Base-by-base conservation (phyloP, 768 basidiomycete genomes). In the Trametes maxima region DNA sequence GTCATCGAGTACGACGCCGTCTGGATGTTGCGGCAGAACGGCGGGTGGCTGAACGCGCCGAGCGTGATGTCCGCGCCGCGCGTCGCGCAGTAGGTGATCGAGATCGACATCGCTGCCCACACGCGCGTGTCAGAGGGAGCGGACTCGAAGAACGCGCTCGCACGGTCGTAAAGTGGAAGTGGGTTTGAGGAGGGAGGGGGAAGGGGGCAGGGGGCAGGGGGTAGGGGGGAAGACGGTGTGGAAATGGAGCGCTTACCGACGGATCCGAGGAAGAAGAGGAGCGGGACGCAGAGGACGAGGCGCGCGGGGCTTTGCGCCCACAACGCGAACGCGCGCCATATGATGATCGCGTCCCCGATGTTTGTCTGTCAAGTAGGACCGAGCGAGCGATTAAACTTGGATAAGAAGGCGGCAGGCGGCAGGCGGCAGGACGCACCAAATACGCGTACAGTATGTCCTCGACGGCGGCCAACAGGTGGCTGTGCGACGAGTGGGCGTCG, bases 1-100 rank as follows among this genome's bases (percentile, higher is more conserved):
- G 67, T 48, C 56, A 57, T 67, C 11, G 28, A 52, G 47, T 70
- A 70, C 17, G 69, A 67, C 17, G 59, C 55, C 0, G 47, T 64
- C 51, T 70, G 69, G 3, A 68, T 60, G 42, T 68, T 63, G 13
- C 50, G 36, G 39, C 69, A 70, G 49, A 70, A 70, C 19, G 60
- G 46, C 2, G 66, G 64, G 37, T 63, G 57, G 25, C 60, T 33
- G 48, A 63, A 70, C 1, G 60, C 56, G 16, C 64, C 66, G 11
- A 61, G 36, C 13, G 61, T 57, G 33, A 70, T 65, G 13, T 59
- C 60, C 21, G 59, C 60, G 22, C 65, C 67, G 11, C n/a, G 19
- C 8, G 53, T 64, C 36, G 62, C 56, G 47, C 69, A 70, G 55
- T 64, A 68, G 8, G 65, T 68, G 10, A 70, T 40, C 53, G 66